Evolutionary conservation across 768 basidiomycete genomes (phyloP), one percentile per base, ranked within the genome.

Genomic region (Serendipita indica): DNA sequence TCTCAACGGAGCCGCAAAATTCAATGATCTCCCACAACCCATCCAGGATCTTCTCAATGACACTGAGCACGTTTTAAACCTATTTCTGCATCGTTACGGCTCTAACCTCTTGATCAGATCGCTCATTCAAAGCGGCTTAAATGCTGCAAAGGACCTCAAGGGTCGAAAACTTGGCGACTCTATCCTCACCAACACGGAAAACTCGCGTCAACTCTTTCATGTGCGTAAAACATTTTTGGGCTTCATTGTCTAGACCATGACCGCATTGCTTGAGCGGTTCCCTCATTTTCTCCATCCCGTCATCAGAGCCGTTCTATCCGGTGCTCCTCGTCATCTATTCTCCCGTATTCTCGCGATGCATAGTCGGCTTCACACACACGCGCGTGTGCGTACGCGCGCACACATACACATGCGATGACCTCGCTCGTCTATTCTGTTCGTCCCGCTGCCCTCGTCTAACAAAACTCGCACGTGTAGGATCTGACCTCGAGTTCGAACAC

Each of bases 401-500:
- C n/a, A n/a, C n/a, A n/a, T n/a, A n/a, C n/a, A n/a, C n/a, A n/a
- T n/a, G n/a, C n/a, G n/a, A n/a, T n/a, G n/a, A n/a, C n/a, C n/a
- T n/a, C n/a, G n/a, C n/a, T n/a, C n/a, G n/a, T n/a, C n/a, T n/a
- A n/a, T n/a, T n/a, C n/a, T n/a, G n/a, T n/a, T n/a, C n/a, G n/a
- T n/a, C n/a, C n/a, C n/a, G n/a, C n/a, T n/a, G n/a, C n/a, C 35
- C 18, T 37, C 18, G 10, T 10, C 10, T 37, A 37, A 37, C 35
- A 10, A 10, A 37, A 10, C 18, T 43, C 41, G 41, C 41, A 43
- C 41, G 28, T 25, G 14, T 61, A 89, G 86, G 86, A 86, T 60
- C 73, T 85, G 39, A 72, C 82, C 41, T 78, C 79, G 63, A 76
- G 77, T 2, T 74, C 80, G 32, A 77, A 80, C 4, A 78, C 76